Conservation (phyloP, 148 eudicot genomes). For the Heliamphora exappendiculata region DNA sequence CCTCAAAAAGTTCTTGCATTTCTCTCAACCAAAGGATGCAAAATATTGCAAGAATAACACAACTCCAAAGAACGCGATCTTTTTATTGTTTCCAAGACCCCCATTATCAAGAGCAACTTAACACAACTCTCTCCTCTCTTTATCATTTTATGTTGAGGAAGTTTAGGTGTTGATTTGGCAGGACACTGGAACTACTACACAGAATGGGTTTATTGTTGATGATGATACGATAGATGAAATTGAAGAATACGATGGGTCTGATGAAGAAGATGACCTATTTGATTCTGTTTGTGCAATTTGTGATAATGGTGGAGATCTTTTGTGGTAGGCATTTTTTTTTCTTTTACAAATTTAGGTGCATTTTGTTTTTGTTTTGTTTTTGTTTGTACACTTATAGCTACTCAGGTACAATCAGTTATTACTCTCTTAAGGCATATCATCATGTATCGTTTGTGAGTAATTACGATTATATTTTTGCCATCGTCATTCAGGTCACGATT, state of each 20-base stretch:
- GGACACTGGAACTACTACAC: constrained; percentile 29
- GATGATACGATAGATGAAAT: constrained; percentile 30
- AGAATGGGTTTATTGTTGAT: constrained; percentile 47
- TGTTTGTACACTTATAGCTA: not conserved
- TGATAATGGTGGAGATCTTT: constrained; percentile 74
- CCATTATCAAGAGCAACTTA: not conserved
- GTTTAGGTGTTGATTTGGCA: constrained; percentile 19
- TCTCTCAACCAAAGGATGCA: not conserved
- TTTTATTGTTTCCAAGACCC: not conserved
- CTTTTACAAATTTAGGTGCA: not conserved
- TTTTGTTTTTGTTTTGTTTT: not conserved
- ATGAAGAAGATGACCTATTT: constrained; percentile 50
- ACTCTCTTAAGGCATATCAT: not conserved
- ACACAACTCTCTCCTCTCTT: not conserved
- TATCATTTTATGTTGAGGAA: constrained; percentile 1
- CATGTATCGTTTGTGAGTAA: not conserved
- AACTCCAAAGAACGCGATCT: not conserved
- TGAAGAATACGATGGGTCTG: constrained; percentile 25
- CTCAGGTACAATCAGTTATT: not conserved
- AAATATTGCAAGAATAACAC: not conserved
- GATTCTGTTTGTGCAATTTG: constrained; percentile 81
- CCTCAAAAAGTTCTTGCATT: not conserved
- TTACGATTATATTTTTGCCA: not conserved
- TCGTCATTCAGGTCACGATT: not conserved
- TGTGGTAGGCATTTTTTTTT: constrained; percentile 36